A percentile compares a stretch with the other conserved stretches of the same genome.
Conservation (phyloP, 2,329 filamentous ascomycete species). For the Madurella mycetomatis region DNA sequence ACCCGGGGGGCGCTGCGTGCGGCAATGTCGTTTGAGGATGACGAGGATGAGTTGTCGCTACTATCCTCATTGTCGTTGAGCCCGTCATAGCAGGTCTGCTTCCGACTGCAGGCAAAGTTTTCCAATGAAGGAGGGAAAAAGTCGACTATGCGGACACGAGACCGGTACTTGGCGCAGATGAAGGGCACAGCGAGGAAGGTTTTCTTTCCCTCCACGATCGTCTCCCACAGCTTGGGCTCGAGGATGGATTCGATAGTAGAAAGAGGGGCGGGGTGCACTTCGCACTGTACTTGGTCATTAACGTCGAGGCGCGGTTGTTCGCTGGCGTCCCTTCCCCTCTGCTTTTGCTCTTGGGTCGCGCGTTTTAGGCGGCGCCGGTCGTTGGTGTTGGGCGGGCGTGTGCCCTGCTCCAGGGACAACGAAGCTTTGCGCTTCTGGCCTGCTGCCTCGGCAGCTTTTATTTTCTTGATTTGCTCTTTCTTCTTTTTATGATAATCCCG, state of each 20-base stretch:
- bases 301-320: slow-evolving; percentile 26
- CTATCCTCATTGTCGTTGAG: slow-evolving; percentile 41
- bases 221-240: slow-evolving; percentile 37
- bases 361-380: slow-evolving; percentile 29
- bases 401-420: slow-evolving; percentile 12
- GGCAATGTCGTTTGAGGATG: slow-evolving; percentile 34
- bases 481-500: slow-evolving; percentile 56
- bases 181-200: slow-evolving; percentile 59
- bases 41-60: slow-evolving; percentile 17
- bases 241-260: slow-evolving; percentile 41
- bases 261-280: slow-evolving; percentile 12
- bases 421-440: slow-evolving; percentile 38
- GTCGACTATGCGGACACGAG: slow-evolving; percentile 73
- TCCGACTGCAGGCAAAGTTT: slow-evolving; percentile 60
- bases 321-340: slow-evolving; percentile 24
- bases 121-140: slow-evolving; percentile 67
- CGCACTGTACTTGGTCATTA: slow-evolving; percentile 17
- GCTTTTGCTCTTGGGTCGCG: slow-evolving; percentile 22
- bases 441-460: slow-evolving; percentile 34
- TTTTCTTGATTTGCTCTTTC: slow-evolving; percentile 36
- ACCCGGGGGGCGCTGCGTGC: slow-evolving; percentile 18
- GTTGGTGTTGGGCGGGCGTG: slow-evolving; percentile 20
- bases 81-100: slow-evolving; percentile 43
- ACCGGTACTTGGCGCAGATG: slow-evolving; percentile 65
- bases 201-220: slow-evolving; percentile 37